A percentile compares a stretch with the other conserved stretches of the same genome.
These are phyloP conservation scores for Marasmius sp. DNA, from an alignment of 1,284 basidiomycete genomes.

Conservation along the genomic window DNA sequence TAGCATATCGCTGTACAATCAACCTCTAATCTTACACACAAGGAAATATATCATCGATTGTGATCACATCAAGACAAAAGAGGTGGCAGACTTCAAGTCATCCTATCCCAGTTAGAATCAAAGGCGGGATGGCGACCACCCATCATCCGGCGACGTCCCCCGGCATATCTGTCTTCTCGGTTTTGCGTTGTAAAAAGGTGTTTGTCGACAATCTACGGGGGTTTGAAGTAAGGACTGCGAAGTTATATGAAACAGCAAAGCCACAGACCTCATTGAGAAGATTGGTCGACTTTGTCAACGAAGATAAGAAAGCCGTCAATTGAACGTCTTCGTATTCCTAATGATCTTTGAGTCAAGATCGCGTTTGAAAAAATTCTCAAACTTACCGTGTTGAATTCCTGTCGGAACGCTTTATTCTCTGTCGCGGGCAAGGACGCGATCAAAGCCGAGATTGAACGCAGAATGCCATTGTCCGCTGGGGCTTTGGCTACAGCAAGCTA, in stretches of 20 bases:
- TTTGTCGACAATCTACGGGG: slow-evolving; percentile 64
- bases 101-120: slow-evolving; percentile 46
- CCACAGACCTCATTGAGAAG: slow-evolving; percentile 83
- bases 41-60: not conserved
- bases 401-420: slow-evolving; percentile 74
- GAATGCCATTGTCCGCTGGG: slow-evolving; percentile 72
- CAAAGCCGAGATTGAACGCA: slow-evolving; percentile 85
- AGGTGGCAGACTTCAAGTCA: slow-evolving; percentile 31
- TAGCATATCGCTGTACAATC: not conserved
- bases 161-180: slow-evolving; percentile 21
- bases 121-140: not conserved
- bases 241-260: not conserved
- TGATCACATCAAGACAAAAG: not conserved
- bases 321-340: slow-evolving; percentile 97
- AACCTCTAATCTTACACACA: not conserved
- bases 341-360: slow-evolving; percentile 6
- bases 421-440: slow-evolving; percentile 86
- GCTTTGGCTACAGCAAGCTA: slow-evolving; percentile 50
- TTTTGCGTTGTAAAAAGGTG: slow-evolving; percentile 52
- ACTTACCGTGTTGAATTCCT: slow-evolving; percentile 83
- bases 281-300: slow-evolving; percentile 85
- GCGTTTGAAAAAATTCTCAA: not conserved
- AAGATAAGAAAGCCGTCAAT: slow-evolving; percentile 85
- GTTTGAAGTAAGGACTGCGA: slow-evolving; percentile 1
- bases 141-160: slow-evolving; percentile 4